Percentiles rank a stretch among this genome's conserved stretches.
Conservation (phyloP, 164 flowering plant species). For the Stephania cephalantha region DNA sequence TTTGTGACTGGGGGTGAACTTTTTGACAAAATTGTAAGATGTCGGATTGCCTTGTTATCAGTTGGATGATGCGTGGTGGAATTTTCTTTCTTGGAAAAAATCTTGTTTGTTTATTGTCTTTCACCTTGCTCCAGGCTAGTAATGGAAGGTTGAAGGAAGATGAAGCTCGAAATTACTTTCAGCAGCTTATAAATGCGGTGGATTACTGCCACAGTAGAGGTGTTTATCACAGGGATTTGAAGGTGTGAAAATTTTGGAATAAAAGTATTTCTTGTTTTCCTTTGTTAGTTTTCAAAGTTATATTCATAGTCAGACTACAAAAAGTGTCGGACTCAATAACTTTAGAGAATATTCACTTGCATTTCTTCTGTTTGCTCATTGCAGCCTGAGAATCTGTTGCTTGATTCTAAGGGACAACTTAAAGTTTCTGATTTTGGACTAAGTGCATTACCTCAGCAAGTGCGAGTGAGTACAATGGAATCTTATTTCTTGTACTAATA, state of each 20-base stretch:
- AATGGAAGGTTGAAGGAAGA: slow-evolving; percentile 86
- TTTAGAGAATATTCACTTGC: background rate
- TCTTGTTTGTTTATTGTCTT: background rate
- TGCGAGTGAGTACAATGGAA: slow-evolving; percentile 57
- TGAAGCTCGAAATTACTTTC: slow-evolving; percentile 90
- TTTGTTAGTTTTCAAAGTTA: background rate
- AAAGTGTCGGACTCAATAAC: background rate
- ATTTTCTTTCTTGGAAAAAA: background rate
- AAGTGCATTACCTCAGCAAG: slow-evolving; percentile 97
- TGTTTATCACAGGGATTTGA: slow-evolving; percentile 86
- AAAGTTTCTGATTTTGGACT: slow-evolving; percentile 98
- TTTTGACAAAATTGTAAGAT: slow-evolving; percentile 85
- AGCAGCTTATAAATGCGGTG: slow-evolving; percentile 89
- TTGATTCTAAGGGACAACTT: slow-evolving; percentile 82
- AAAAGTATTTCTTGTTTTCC: background rate
- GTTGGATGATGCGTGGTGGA: background rate
- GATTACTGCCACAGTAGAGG: slow-evolving; percentile 99
- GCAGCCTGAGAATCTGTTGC: slow-evolving; percentile 93
- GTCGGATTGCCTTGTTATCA: background rate
- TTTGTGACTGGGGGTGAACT: slow-evolving; percentile 93
- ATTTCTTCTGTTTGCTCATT: slow-evolving; percentile 8
- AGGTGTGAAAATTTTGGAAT: slow-evolving; percentile 35
- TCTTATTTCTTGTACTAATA: slow-evolving; percentile 6
- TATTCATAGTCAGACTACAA: background rate
- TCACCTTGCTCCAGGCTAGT: slow-evolving; percentile 39